Conservation (phyloP, 1,139 yeast genomes). For the Saccharomyces hybrid region DNA sequence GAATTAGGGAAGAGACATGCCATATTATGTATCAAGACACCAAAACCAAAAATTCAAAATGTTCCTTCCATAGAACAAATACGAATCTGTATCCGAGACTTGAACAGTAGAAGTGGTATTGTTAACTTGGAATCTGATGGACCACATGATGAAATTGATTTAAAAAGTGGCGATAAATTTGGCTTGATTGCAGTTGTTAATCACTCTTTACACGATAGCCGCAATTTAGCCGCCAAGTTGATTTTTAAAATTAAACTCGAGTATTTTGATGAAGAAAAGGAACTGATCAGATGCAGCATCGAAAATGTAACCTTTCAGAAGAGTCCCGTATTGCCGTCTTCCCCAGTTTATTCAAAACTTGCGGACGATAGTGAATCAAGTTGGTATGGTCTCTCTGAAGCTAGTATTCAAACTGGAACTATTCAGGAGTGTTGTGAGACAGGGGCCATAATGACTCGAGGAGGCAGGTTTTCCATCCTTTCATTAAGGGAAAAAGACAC, state of each 20-base stretch:
- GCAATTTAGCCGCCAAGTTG: slow-evolving; percentile 11
- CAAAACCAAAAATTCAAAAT: slow-evolving; percentile 11
- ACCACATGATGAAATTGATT: slow-evolving; percentile 12
- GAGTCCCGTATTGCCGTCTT: background rate
- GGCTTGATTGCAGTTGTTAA: slow-evolving; percentile 12
- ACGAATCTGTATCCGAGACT: slow-evolving; percentile 20
- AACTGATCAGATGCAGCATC: background rate
- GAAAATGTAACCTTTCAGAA: background rate
- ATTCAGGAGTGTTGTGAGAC: background rate
- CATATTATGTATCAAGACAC: slow-evolving; percentile 15
- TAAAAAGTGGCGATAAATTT: slow-evolving; percentile 21
- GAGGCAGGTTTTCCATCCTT: background rate
- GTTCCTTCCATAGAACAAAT: slow-evolving; percentile 14
- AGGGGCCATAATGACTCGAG: background rate
- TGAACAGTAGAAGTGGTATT: slow-evolving; percentile 20
- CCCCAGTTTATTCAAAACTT: background rate
- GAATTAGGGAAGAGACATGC: slow-evolving; percentile 22
- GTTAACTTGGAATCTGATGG: slow-evolving; percentile 19
- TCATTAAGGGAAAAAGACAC: background rate
- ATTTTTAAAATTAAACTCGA: slow-evolving; percentile 4
- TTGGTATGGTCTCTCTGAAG: background rate
- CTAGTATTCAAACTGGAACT: background rate
- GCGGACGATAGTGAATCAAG: background rate
- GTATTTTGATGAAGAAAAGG: background rate
- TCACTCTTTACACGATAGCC: slow-evolving; percentile 7